Conservation (phyloP, 768 basidiomycete genomes). For the Boletus subparvulus region DNA sequence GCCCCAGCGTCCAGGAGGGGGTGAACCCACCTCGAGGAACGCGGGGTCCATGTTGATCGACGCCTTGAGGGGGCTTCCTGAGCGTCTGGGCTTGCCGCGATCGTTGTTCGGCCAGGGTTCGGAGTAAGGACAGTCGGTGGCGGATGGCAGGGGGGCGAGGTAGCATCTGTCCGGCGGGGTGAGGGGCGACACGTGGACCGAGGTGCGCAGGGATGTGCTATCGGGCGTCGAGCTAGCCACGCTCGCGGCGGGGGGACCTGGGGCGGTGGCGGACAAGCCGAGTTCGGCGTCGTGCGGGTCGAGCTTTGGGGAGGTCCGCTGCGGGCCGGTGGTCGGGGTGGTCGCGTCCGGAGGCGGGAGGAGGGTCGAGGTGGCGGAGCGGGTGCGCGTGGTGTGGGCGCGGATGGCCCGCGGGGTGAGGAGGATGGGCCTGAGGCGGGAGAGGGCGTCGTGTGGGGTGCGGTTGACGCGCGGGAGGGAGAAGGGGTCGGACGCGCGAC, state of each 20-base stretch:
- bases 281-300: conserved; percentile 15
- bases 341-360: neutral
- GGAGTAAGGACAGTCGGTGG: conserved; percentile 21
- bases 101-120: conserved; percentile 23
- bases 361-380: conserved; percentile 18
- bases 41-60: conserved; percentile 6
- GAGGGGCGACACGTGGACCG: conserved; percentile 13
- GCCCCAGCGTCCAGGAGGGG: conserved; percentile 13
- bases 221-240: conserved; percentile 9
- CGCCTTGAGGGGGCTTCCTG: conserved; percentile 23
- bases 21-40: conserved; percentile 10
- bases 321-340: neutral
- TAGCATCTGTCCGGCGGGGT: conserved; percentile 27
- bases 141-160: conserved; percentile 15
- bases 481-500: conserved; percentile 12
- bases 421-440: conserved; percentile 20
- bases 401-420: conserved; percentile 19
- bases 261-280: conserved; percentile 8
- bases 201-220: neutral
- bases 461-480: conserved; percentile 5
- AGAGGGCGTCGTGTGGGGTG: conserved; percentile 8
- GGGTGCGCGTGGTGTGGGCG: conserved; percentile 1
- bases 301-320: conserved; percentile 22
- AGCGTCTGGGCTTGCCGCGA: conserved; percentile 6
- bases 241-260: neutral